Evolutionary conservation across 2,329 filamentous ascomycete species (phyloP), one percentile per base, ranked within the genome.

Genomic region (Sclerotiophoma versabilis): DNA sequence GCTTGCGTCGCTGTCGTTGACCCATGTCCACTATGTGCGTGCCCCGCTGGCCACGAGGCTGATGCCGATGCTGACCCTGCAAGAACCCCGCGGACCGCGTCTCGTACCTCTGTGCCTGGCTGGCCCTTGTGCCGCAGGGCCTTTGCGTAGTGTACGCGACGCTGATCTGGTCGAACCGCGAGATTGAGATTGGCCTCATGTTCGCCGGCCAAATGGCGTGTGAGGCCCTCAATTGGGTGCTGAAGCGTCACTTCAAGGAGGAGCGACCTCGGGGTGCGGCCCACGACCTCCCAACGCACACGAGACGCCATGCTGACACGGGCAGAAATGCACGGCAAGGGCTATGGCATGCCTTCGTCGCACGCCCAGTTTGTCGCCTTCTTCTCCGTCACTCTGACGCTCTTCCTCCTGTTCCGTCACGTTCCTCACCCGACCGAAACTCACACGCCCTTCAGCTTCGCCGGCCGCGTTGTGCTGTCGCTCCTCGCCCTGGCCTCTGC

Each of bases 261-360:
- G 91, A 96, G 75, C 85, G 95, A 43, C 95, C 95, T 23, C 84
- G 82, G 59, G 89, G 89, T 85, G 88, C 81, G 82, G 76, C n/a
- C 15, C 2, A 7, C 9, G 15, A 23, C 11, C 11, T n/a, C 22
- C 20, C 12, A 7, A 17, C 23, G 10, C 23, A n/a, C 22, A 17
- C 29, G 10, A 23, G 41, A 27, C n/a, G 46, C 14, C 12, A 15
- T 34, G 41, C 59, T 63, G 33, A 66, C 33, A 34, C 15, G 15
- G 45, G 20, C 49, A 87, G 84, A 85, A 75, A 86, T 88, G 80
- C 87, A 93, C 70, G 85, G 92, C 50, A 96, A 96, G 75, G 95
- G 95, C 60, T 99, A 99, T 72, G 96, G 95, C 66, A 99, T 99
- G 96, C 95, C 95, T 10, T 88, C 85, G 7, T 97, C 93, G 30